phyloP scores from a whole-genome alignment of 805 yeast species.

The Candida namnaoensis region DNA sequence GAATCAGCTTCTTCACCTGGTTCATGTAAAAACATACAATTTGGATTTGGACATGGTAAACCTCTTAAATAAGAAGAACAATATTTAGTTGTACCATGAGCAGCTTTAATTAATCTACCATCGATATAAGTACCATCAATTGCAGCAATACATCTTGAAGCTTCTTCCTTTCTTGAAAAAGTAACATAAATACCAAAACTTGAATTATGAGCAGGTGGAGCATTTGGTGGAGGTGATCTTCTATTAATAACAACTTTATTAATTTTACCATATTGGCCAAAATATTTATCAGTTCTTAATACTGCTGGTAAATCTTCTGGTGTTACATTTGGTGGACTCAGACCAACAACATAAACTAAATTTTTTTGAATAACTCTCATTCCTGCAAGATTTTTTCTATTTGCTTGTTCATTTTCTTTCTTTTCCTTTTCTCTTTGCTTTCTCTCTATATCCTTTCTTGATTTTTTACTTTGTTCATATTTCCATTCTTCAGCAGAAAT shows the following conservation, averaged over 20 bases:
- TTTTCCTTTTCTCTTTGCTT: conserved; percentile 86
- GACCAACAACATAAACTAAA: conserved; percentile 90
- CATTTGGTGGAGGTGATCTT: conserved; percentile 37
- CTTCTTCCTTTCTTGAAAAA: conserved; percentile 88
- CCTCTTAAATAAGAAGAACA: conserved; percentile 95
- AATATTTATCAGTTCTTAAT: conserved; percentile 82
- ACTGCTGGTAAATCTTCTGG: conserved; percentile 80
- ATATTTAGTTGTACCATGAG: conserved; percentile 97
- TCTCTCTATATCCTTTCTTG: conserved; percentile 72
- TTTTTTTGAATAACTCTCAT: conserved; percentile 98
- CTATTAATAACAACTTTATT: conserved; percentile 89
- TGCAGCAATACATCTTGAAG: conserved; percentile 85
- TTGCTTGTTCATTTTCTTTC: conserved; percentile 77
- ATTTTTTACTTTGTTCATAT: conserved; percentile 69
- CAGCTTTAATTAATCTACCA: conserved; percentile 84
- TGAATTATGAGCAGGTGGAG: conserved; percentile 30
- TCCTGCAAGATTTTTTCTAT: conserved; percentile 87
- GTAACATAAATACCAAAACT: conserved; percentile 96
- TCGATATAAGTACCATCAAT: conserved; percentile 91
- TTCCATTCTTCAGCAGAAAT: conserved; percentile 81
- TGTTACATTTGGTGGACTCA: conserved; percentile 71
- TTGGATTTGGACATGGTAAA: conserved; percentile 95
- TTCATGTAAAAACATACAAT: conserved; percentile 97
- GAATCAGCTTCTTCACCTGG: conserved; percentile 99
- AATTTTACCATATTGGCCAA: conserved; percentile 98